Evolutionary conservation across 306 rosid species (phyloP).

Genomic region (Casuarina glauca): DNA sequence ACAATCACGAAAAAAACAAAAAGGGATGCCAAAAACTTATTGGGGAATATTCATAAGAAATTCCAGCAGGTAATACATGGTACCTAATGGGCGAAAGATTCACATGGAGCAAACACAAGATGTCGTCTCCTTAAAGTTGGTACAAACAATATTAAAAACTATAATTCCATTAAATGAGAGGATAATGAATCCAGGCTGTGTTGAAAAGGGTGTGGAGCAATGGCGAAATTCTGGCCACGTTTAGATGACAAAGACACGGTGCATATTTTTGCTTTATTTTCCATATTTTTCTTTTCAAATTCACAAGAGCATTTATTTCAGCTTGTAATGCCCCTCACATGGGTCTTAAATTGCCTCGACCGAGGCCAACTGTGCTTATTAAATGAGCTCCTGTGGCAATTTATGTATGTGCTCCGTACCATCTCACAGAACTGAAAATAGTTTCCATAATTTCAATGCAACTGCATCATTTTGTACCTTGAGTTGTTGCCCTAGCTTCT

Average conservation of each 20-base stretch:
- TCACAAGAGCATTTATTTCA: conserved; percentile 41
- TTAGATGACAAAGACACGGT: conserved; percentile 4
- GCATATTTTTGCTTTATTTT: background rate
- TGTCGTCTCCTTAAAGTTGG: background rate
- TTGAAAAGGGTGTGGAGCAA: conserved; percentile 26
- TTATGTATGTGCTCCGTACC: background rate
- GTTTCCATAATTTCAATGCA: background rate
- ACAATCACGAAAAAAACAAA: too few relatives aligned
- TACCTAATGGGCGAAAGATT: background rate
- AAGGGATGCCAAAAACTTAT: too few relatives aligned
- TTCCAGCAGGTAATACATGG: too few relatives aligned
- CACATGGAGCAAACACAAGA: background rate
- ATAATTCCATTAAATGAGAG: conserved; percentile 17
- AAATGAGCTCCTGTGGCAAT: conserved; percentile 16
- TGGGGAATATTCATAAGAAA: too few relatives aligned
- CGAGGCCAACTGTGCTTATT: conserved; percentile 29
- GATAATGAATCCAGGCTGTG: conserved; percentile 35
- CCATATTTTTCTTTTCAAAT: background rate
- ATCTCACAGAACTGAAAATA: background rate
- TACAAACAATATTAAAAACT: background rate
- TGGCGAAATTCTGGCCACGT: conserved; percentile 28
- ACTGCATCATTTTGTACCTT: background rate
- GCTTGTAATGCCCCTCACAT: conserved; percentile 41
- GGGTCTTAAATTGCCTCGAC: conserved; percentile 35
- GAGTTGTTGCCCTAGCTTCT: background rate